These are phyloP conservation scores for Paracamarosporium sp. DNA, from an alignment of 2,329 filamentous ascomycete species.

Conservation along the genomic window DNA sequence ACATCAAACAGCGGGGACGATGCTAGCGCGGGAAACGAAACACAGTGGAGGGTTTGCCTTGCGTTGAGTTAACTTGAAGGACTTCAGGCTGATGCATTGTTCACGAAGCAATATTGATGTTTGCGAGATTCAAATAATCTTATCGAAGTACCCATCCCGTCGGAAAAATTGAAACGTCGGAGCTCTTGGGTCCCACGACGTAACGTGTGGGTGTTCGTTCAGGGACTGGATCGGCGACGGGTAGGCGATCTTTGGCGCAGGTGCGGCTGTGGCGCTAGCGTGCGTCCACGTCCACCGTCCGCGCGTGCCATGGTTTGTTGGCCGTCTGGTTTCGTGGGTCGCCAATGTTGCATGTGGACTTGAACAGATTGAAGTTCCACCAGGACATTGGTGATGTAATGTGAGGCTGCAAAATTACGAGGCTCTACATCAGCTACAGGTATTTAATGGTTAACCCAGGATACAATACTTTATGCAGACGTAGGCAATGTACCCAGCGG, in stretches of 20 bases:
- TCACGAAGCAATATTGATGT: background rate
- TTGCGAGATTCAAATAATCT: no score
- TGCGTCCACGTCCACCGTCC: background rate
- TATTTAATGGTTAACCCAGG: background rate
- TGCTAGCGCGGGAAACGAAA: slow-evolving; percentile 2
- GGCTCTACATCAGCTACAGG: background rate
- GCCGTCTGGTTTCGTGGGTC: background rate
- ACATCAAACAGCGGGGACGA: slow-evolving; percentile 10
- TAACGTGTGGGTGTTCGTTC: background rate
- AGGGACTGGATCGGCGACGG: slow-evolving; percentile 1
- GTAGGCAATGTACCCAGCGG: background rate
- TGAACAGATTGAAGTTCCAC: background rate
- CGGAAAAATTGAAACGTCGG: background rate
- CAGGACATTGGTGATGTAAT: background rate
- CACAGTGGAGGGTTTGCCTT: background rate
- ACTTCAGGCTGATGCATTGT: background rate
- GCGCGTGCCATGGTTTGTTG: background rate
- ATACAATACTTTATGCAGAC: background rate
- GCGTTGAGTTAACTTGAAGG: background rate
- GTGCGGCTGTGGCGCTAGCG: slow-evolving; percentile 12
- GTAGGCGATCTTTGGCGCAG: background rate
- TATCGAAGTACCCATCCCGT: no score
- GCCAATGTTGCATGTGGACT: background rate
- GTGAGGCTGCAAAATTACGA: background rate
- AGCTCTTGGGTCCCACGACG: background rate